Evolutionary conservation across 495 filamentous ascomycete species (phyloP), one percentile per base, ranked within the genome.

Genomic region (Annulohypoxylon moriforme): DNA sequence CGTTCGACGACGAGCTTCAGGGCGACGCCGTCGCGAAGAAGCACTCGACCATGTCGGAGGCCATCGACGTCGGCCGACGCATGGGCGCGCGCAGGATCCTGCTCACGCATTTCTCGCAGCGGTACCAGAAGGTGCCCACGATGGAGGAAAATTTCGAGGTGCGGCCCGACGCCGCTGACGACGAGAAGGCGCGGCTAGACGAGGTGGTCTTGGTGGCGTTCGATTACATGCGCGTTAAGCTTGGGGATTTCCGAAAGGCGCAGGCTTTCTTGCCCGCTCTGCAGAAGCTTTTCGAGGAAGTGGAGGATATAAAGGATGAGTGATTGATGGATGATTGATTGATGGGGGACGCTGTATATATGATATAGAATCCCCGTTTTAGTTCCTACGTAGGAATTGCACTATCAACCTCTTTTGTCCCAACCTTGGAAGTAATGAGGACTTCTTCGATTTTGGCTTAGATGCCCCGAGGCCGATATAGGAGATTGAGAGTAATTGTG

Each of bases 21-120:
- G 89, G 86, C 3, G 93, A 96, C 56, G 96, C 96, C 10, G 75
- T 85, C 1, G 93, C 92, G 36, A 99, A 99, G 86, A 95, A 91
- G 75, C 96, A 99, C 79, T 92, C 86, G 18, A 99, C 96, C 6
- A 90, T 90, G 38, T 82, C 86, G 14, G 96, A 98, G 80, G 96
- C 96, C 13, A 83, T 99, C 13, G 87, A 84, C 42, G 86, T 98
- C 4, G 96, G 89, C 24, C 85, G 84, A 25, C 79, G 79, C 27
- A 99, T 99, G 96, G 75, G 85, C 13, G 95, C 94, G 1, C 84
- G 86, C 58, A 82, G 90, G 20, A 87, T 94, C 16, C 72, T 98
- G 60, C 83, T 99, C 44, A 98, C 96, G 22, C 96, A 99, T 80
- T 99, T 99, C 81, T 92, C 89, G 31, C 96, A 99, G 79, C 84